Evolutionary conservation across 352 stramenopile genomes (phyloP).

Genomic region (Globisporangium nagaii): DNA sequence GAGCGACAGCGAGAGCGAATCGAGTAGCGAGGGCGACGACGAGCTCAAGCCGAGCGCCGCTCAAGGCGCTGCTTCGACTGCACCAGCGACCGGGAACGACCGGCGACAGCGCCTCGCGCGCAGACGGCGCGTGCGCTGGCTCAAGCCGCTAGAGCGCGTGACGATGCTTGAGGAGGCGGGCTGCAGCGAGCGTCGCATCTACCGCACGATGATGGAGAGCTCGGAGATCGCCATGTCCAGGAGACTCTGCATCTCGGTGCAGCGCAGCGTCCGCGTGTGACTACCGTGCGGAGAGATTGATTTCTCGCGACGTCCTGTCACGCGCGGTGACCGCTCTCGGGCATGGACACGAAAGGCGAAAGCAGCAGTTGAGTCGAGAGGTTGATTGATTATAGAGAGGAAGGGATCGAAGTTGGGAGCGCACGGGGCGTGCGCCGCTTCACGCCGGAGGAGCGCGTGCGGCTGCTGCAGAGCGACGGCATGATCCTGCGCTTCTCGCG

Average conservation of each 20-base stretch:
- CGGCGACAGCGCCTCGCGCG: constrained; percentile 2
- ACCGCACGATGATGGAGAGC: constrained; percentile 50
- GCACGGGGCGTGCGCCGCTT: constrained; percentile 53
- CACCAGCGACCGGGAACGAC: background rate
- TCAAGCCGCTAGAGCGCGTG: constrained; percentile 25
- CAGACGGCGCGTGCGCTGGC: constrained; percentile 20
- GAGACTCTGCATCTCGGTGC: constrained; percentile 14
- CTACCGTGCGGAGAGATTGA: background rate
- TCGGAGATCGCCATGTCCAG: constrained; percentile 48
- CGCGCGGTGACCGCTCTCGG: no score
- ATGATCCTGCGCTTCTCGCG: constrained; percentile 66
- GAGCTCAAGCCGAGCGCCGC: background rate
- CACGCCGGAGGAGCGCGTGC: constrained; percentile 41
- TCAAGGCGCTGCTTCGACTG: no score
- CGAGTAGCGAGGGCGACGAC: background rate
- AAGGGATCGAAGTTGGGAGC: no score
- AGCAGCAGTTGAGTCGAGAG: background rate
- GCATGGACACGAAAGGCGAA: no score
- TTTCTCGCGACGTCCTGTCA: no score
- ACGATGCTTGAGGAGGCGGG: constrained; percentile 21
- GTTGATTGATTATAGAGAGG: no score
- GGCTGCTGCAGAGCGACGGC: constrained; percentile 46
- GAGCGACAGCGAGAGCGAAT: constrained; percentile 6
- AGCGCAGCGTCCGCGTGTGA: constrained; percentile 4
- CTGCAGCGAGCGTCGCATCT: constrained; percentile 46